Conservation (phyloP, 371 early-diverging fungal genomes). For the Mortierella sp. region DNA sequence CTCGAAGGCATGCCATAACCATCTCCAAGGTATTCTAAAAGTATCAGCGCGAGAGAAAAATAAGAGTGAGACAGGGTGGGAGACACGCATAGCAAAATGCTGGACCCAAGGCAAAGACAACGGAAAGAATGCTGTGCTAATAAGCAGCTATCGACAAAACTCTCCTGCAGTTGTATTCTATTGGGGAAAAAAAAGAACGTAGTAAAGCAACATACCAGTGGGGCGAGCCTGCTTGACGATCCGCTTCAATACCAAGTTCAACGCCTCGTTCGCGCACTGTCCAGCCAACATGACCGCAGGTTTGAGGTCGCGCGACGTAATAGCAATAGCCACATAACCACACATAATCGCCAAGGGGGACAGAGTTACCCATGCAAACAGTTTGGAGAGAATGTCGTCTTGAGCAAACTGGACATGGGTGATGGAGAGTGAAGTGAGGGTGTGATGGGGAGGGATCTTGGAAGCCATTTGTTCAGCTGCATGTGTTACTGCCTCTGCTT, state of each 20-base stretch:
- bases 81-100: too few species aligned
- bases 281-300: slow-evolving; percentile 82
- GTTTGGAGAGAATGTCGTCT: slow-evolving; percentile 65
- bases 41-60: not conserved
- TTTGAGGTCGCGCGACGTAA: slow-evolving; percentile 84
- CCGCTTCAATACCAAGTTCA: slow-evolving; percentile 82
- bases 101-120: too few species aligned
- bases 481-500: not conserved
- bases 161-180: not conserved
- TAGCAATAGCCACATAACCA: slow-evolving; percentile 81
- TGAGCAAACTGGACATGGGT: slow-evolving; percentile 83
- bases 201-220: slow-evolving; percentile 62
- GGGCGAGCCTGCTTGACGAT: slow-evolving; percentile 82
- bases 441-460: slow-evolving; percentile 48
- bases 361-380: slow-evolving; percentile 80
- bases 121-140: not conserved
- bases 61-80: not conserved
- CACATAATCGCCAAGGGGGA: slow-evolving; percentile 86
- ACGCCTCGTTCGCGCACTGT: slow-evolving; percentile 84
- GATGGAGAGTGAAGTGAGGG: slow-evolving; percentile 73
- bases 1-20: slow-evolving; percentile 97
- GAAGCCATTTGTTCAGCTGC: slow-evolving; percentile 12
- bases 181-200: not conserved
- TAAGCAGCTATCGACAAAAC: not conserved
- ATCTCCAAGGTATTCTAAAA: slow-evolving; percentile 78